These are phyloP conservation scores for Brassica cretica DNA, from an alignment of 345 rosid species.

Conservation along the genomic window DNA sequence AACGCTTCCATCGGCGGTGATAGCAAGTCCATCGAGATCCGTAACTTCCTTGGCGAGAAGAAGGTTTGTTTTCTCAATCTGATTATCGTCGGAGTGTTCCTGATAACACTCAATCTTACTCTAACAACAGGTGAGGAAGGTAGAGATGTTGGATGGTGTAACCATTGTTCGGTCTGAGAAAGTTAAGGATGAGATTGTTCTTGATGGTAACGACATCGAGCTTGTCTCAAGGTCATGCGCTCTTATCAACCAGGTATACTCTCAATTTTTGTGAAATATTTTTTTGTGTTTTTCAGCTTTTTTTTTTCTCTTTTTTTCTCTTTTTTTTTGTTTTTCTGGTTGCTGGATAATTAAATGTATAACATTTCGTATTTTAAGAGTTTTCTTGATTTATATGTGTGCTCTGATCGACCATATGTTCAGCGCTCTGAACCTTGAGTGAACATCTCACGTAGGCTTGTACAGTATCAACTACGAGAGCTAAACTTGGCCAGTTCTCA, in stretches of 20 bases:
- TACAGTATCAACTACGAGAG: too few species aligned
- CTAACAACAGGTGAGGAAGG: conserved; percentile 51
- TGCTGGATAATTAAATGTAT: too few species aligned
- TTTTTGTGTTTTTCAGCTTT: too few species aligned
- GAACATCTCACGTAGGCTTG: too few species aligned
- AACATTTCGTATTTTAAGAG: too few species aligned
- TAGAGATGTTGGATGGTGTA: conserved; percentile 63
- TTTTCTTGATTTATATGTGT: too few species aligned
- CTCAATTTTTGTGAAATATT: background rate
- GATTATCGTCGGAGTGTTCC: background rate
- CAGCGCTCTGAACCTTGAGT: too few species aligned
- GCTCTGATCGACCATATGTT: too few species aligned
- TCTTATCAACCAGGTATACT: conserved; percentile 29
- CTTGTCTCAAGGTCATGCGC: conserved; percentile 64
- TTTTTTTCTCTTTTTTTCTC: too few species aligned
- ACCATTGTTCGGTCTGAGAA: conserved; percentile 46
- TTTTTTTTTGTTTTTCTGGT: too few species aligned
- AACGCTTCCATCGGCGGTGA: conserved; percentile 48
- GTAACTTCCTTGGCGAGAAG: conserved; percentile 54
- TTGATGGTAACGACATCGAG: conserved; percentile 66
- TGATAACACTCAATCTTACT: too few species aligned
- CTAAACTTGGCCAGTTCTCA: too few species aligned
- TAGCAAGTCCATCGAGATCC: conserved; percentile 46
- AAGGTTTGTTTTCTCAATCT: conserved; percentile 31
- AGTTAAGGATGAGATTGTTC: conserved; percentile 60